Percentiles rank a stretch among this genome's conserved stretches.
phyloP scores from a whole-genome alignment of 1,139 yeast genomes.

The Blastobotrys malaysiensis region DNA sequence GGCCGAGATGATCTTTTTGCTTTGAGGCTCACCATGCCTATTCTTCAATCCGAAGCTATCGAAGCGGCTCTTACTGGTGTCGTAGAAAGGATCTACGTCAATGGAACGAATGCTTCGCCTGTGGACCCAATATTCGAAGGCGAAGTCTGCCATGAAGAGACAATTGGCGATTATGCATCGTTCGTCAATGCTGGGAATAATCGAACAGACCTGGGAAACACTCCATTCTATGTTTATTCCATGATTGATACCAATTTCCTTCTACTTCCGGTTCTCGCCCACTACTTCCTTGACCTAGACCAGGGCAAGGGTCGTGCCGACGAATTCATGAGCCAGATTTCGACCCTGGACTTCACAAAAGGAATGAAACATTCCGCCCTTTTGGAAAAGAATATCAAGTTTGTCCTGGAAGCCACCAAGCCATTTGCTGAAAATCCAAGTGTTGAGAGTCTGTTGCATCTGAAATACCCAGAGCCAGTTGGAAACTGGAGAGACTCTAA shows the following conservation, averaged over 20 bases:
- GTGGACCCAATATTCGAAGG: conserved; percentile 11
- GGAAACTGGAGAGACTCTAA: conserved; percentile 16
- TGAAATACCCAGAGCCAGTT: conserved; percentile 9
- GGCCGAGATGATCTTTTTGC: conserved; percentile 14
- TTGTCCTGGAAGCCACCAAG: conserved; percentile 7
- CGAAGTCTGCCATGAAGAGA: conserved; percentile 16
- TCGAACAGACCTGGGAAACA: conserved; percentile 3
- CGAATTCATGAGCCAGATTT: conserved; percentile 6
- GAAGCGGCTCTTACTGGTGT: conserved; percentile 12
- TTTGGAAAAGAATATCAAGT: conserved; percentile 9
- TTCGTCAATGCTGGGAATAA: conserved; percentile 9
- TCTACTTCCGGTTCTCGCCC: conserved; percentile 10
- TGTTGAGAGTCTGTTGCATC: conserved; percentile 11
- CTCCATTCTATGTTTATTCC: conserved; percentile 6
- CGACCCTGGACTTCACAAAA: conserved; percentile 4
- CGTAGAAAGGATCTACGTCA: conserved; percentile 12
- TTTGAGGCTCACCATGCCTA: conserved; percentile 10
- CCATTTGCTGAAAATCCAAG: conserved; percentile 12
- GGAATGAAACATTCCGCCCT: conserved; percentile 7
- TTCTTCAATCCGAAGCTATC: conserved; percentile 8
- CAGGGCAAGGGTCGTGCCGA: conserved; percentile 10
- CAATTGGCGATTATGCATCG: conserved; percentile 15
- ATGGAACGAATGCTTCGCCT: conserved; percentile 13
- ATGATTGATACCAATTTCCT: conserved; percentile 10
- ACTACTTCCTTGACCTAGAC: conserved; percentile 7